Base-by-base conservation (phyloP, 139 green algal genomes). In the Zygnema circumcarinatum region DNA sequence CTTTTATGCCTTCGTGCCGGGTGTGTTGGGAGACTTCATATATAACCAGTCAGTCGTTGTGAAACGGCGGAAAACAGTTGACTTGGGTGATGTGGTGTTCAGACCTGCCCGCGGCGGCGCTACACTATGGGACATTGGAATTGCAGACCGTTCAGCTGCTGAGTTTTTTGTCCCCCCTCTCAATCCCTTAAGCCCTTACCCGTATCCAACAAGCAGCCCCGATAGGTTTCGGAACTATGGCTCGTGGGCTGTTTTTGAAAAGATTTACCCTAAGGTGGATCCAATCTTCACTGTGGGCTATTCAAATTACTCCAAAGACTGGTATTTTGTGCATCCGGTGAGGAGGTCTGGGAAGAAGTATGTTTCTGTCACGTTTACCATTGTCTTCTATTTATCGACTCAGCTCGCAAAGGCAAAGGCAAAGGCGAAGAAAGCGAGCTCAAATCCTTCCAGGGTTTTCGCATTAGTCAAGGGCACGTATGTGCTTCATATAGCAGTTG, bases 151-250 rank as follows among this genome's bases (percentile, higher is more conserved):
- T 20, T 84, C 79, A 20, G 62, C 69, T 3, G 52, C 31, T 2
- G 79, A 86, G 79, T 86, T 86, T 68, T 86, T 76, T 41, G 33
- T 86, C 67, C 79, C 79, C 7, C 2, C 3, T 40, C n/a, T 86
- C 16, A 86, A 86, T 47, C 31, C 79, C 7, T 35, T 40, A 68
- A 86, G 67, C n/a, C 31, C n/a, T 2, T 83, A 83, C 67, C 79
- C 79, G 52, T 86, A 86, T 41, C 42, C 36, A 3, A 20, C 20
- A 20, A 86, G 32, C 3, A 35, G 2, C 69, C 16, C 3, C 29
- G 82, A 86, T 68, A 82, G 3, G 31, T 86, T 40, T 3, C 32
- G 79, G 3, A 86, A 86, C n/a, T 86, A 86, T 7, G 79, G 79
- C 7, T 86, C 79, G 36, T 86, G 79, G 79, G 54, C 47, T 21